Base-by-base conservation (phyloP, 75 land plant genomes). In the Pinus tabuliformis region DNA sequence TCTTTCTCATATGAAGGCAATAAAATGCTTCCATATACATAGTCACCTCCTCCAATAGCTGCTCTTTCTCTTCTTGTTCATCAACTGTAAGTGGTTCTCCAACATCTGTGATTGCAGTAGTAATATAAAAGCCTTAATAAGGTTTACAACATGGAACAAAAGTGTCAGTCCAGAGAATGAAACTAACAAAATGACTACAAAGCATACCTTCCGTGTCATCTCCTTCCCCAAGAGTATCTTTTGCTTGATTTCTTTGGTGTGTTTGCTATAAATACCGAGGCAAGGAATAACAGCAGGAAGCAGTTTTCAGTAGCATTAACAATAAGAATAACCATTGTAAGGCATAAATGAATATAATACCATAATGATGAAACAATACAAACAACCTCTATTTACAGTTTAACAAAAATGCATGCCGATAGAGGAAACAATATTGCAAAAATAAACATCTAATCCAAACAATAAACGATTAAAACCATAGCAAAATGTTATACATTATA, bases 1-100 rank as follows among this genome's bases (percentile, higher is more conserved):
- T 49, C 54, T 9, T 49, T 49, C 54, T 11, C 52, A 74, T 33
- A 57, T 28, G 8, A 33, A 12, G 7, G n/a, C 4, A 61, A 72
- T 33, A 36, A 74, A 58, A 2, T 11, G 16, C 33, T 33, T 9
- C 26, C 70, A 58, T 58, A 37, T 18, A 61, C 17, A 75, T 21
- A 81, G 84, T 76, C 59, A 85, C 95, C 77, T 92, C 95, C 82
- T 91, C 90, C 28, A 97, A 73, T 33, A 97, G 77, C 71, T 78
- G 89, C 52, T 92, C 98, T 77, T 97, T 97, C 79, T 97, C 99
- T 72, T 97, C 98, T 74, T 91, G 90, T 78, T 97, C 99, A 76
- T 92, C 91, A 76, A 86, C 82, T 78, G 99, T 97, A 74, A 97
- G 87, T 56, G 88, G 91, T 58, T 97, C 99, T 42, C 92, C 95